These are phyloP conservation scores for Lachnellula subtilissima DNA, from an alignment of 2,329 filamentous ascomycete genomes.

Conservation along the genomic window DNA sequence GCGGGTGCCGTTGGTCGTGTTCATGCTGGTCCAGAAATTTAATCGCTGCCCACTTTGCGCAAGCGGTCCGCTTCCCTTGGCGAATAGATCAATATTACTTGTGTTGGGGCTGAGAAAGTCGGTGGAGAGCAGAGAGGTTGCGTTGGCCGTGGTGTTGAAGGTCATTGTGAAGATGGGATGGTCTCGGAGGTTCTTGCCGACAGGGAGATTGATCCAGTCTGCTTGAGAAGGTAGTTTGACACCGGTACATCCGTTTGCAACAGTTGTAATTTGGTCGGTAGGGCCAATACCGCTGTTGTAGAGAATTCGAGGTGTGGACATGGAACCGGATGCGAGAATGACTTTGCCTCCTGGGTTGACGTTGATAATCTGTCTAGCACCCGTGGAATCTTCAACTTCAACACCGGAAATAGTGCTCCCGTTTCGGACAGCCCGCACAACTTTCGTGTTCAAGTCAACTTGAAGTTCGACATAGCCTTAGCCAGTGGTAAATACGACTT, in stretches of 20 bases:
- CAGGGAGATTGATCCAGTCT: conserved; percentile 55
- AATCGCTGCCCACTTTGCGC: conserved; percentile 40
- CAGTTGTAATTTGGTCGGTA: conserved; percentile 34
- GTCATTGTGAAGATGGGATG: conserved; percentile 42
- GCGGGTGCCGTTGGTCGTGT: conserved; percentile 38
- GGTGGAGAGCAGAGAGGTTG: conserved; percentile 26
- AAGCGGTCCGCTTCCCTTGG: conserved; percentile 36
- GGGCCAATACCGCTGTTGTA: conserved; percentile 29
- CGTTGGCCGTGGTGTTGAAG: conserved; percentile 17
- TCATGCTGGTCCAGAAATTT: conserved; percentile 44
- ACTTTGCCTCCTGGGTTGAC: conserved; percentile 22
- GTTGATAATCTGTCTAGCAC: conserved; percentile 33
- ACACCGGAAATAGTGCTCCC: conserved; percentile 59
- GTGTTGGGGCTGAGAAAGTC: conserved; percentile 42
- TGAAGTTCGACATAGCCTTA: conserved; percentile 56
- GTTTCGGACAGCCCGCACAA: conserved; percentile 58
- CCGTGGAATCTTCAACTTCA: conserved; percentile 40
- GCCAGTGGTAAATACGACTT: conserved; percentile 64
- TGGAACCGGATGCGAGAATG: conserved; percentile 11
- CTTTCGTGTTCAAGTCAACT: conserved; percentile 59
- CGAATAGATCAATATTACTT: conserved; percentile 36
- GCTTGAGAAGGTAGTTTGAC: conserved; percentile 42
- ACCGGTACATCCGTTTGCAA: conserved; percentile 19
- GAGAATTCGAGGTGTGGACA: conserved; percentile 26
- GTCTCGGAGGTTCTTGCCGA: conserved; percentile 54